These are phyloP conservation scores for Herpetomonas samuelpessoai DNA, from an alignment of 208 protist species.

Conservation along the genomic window DNA sequence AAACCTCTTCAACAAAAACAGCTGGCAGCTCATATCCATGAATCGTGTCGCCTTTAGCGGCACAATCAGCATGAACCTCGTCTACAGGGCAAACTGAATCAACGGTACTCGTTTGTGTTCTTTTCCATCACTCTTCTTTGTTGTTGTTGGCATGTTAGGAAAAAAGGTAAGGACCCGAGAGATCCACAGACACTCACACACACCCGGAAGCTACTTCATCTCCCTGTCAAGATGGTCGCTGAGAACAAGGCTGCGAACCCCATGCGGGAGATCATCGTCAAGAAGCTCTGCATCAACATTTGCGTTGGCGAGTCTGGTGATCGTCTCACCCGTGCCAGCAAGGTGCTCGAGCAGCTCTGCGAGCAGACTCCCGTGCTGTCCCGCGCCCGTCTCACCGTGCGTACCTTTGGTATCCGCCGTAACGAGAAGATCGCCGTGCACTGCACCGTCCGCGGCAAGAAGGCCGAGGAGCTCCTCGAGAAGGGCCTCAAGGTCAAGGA, in stretches of 20 bases:
- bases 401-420: slow-evolving; percentile 98
- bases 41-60: too few species aligned
- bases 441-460: slow-evolving; percentile 99
- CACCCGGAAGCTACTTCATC: too few species aligned
- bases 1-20: too few species aligned
- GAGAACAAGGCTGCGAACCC: slow-evolving; percentile 92
- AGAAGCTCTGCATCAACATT: slow-evolving; percentile 99
- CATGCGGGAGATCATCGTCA: slow-evolving; percentile 98
- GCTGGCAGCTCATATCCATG: too few species aligned
- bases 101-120: too few species aligned
- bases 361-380: slow-evolving; percentile 98
- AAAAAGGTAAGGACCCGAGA: too few species aligned
- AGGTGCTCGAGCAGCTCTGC: slow-evolving; percentile 99
- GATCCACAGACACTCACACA: too few species aligned
- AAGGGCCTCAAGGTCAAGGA: slow-evolving; percentile 99
- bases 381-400: slow-evolving; percentile 97
- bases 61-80: too few species aligned
- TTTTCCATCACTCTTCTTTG: too few species aligned
- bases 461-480: slow-evolving; percentile 99
- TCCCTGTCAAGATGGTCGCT: slow-evolving; percentile 72
- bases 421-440: slow-evolving; percentile 99
- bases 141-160: too few species aligned
- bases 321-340: slow-evolving; percentile 97
- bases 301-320: slow-evolving; percentile 99
- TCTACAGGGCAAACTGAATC: too few species aligned